Evolutionary conservation across 2,329 filamentous ascomycete genomes (phyloP).

Genomic region (Shiraia bambusicola): DNA sequence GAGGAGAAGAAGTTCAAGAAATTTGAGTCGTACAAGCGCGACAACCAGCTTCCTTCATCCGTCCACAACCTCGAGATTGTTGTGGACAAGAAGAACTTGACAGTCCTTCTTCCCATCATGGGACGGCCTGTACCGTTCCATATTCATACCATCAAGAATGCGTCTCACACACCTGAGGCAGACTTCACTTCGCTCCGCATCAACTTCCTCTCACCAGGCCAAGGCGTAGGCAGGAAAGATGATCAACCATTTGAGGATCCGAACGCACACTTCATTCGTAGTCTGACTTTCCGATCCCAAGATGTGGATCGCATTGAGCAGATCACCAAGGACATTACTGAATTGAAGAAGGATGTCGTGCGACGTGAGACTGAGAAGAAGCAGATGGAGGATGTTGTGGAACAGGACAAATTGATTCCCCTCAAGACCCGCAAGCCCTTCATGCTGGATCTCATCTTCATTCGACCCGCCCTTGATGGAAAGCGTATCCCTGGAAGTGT

Average conservation of each 20-base stretch:
- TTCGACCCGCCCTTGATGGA: slow-evolving; percentile 91
- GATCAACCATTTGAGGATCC: slow-evolving; percentile 98
- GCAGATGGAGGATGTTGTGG: slow-evolving; percentile 98
- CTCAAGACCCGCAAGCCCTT: slow-evolving; percentile 91
- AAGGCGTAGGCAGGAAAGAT: slow-evolving; percentile 95
- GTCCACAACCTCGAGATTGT: slow-evolving; percentile 86
- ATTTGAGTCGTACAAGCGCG: slow-evolving; percentile 98
- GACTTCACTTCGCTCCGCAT: slow-evolving; percentile 93
- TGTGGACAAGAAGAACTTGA: slow-evolving; percentile 86
- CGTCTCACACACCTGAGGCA: slow-evolving; percentile 94
- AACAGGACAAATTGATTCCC: slow-evolving; percentile 95
- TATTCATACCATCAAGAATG: slow-evolving; percentile 98
- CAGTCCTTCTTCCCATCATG: slow-evolving; percentile 94
- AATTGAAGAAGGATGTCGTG: slow-evolving; percentile 88
- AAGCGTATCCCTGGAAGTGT: slow-evolving; percentile 95
- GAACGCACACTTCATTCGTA: slow-evolving; percentile 91
- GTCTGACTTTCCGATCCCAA: slow-evolving; percentile 89
- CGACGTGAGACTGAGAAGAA: slow-evolving; percentile 98
- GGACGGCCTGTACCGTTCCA: slow-evolving; percentile 96
- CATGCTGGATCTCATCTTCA: slow-evolving; percentile 90
- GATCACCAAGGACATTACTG: slow-evolving; percentile 89
- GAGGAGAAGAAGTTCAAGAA: slow-evolving; percentile 98
- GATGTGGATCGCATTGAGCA: slow-evolving; percentile 87
- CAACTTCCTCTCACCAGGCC: slow-evolving; percentile 95
- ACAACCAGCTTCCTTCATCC: slow-evolving; percentile 84